Conservation (phyloP, 768 basidiomycete species). For the Pulveroboletus sp. region DNA sequence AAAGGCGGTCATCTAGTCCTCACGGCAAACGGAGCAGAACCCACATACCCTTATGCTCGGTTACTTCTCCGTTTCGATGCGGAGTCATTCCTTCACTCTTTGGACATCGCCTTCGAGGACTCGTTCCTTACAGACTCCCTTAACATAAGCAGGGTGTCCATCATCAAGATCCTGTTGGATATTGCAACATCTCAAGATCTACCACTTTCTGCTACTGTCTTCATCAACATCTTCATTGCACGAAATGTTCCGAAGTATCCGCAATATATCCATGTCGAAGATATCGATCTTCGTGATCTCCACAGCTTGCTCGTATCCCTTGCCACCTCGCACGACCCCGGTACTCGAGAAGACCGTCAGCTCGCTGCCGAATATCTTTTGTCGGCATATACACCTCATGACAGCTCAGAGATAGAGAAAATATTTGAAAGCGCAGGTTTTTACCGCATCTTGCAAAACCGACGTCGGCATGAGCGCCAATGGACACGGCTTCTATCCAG, state of each 20-base stretch:
- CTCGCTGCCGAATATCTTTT: constrained; percentile 91
- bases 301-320: constrained; percentile 76
- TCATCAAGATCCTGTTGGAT: constrained; percentile 82
- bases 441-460: constrained; percentile 81
- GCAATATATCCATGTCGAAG: constrained; percentile 54
- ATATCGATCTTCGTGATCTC: constrained; percentile 57
- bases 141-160: constrained; percentile 67
- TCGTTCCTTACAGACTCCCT: constrained; percentile 73
- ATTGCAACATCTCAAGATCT: constrained; percentile 54
- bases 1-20: constrained; percentile 69
- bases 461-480: constrained; percentile 68
- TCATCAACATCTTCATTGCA: constrained; percentile 93
- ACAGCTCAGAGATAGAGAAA: constrained; percentile 57
- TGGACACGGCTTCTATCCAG: constrained; percentile 75
- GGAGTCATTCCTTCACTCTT: constrained; percentile 87
- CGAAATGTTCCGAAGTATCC: constrained; percentile 96
- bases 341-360: constrained; percentile 89
- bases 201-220: constrained; percentile 61
- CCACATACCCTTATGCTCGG: constrained; percentile 86
- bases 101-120: constrained; percentile 96
- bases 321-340: constrained; percentile 65
- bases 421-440: constrained; percentile 84
- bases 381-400: constrained; percentile 84
- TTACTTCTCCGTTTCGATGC: constrained; percentile 84
- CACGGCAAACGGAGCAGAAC: constrained; percentile 69